Evolutionary conservation across 2,329 filamentous ascomycete species (phyloP), one percentile per base, ranked within the genome.

Genomic region (Amylocarpus encephaloides): DNA sequence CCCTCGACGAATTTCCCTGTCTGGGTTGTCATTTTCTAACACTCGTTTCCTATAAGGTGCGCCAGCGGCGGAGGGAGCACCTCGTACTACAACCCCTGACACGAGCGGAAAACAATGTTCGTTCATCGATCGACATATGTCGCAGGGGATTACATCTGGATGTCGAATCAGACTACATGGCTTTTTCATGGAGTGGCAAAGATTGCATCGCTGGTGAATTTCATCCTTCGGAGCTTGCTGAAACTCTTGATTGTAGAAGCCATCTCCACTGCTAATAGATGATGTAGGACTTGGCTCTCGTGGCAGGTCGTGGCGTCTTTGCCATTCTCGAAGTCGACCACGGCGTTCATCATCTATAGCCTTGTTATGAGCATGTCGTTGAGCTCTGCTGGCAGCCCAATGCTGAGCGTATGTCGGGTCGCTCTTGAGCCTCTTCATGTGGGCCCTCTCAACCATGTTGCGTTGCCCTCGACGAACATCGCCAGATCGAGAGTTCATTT

Each of bases 231-330:
- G 1, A 9, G 4, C 26, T 18, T 15, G n/a, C 9, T 39, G 18
- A n/a, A 39, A 43, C 19, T 43, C 47, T 9, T 39, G 12, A 18
- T 38, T 16, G 19, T 32, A 49, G 6, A 13, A 29, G 2, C 26
- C 40, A n/a, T 40, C 30, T 2, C 41, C 47, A 39, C 47, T 49
- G 30, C 44, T 40, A n/a, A 44, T 40, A 9, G 6, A 33, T 6
- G 47, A 18, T 30, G 43, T 40, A 3, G 47, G 47, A 11, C 40
- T 44, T 26, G 47, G 39, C 32, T 49, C 47, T 38, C 47, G 29
- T 16, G 10, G 32, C 19, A 43, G 19, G 18, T 22, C 18, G 6
- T 18, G 26, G 1, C 33, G 13, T 13, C 6, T 19, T 39, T 49
- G 47, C 22, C 40, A 38, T 4, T 13, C 33, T 32, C 47, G 22